Base-by-base conservation (phyloP, 2,329 filamentous ascomycete species). In the Gnomoniopsis sp. region DNA sequence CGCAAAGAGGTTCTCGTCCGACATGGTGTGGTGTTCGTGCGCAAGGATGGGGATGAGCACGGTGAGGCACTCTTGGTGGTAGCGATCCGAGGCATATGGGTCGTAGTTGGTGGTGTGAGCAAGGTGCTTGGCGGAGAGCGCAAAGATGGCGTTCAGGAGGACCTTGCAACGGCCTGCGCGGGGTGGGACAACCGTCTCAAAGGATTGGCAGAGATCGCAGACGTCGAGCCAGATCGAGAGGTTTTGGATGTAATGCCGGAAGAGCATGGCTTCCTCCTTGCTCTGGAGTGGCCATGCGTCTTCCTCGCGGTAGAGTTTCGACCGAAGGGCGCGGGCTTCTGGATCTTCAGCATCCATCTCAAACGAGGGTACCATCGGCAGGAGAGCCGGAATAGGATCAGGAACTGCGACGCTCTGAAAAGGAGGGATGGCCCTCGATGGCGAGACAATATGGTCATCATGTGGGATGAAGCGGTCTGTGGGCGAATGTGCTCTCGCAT, bases 71-170 rank as follows among this genome's bases (percentile, higher is more conserved):
- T 79, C 74, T 51, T 80, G 74, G 58, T 84, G 79, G 60, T 86
- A 85, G 17, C 73, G 70, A 50, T 82, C 78, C 2, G 79, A 79
- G 3, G 79, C 75, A 15, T 79, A 73, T 0, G 75, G 72, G 63
- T 84, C 77, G 63, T 79, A 82, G 22, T 72, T 67, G 26, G 71
- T 74, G 14, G 76, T 76, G 34, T 81, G 74, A 49, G 77, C 81
- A 41, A 85, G 68, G 64, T 85, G 83, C 41, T 81, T 74, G 2
- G 82, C 79, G 0, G 83, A 78, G 3, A 85, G 72, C 2, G 83
- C 82, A 46, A 84, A 76, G 26, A 85, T 83, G 22, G 83, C 82
- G 56, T 84, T 83, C 14, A 84, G 71, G 3, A 86, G 72, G 2
- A 80, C 77, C 0, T 78, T 78, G 54, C 77, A 83, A 1, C 70